A percentile compares a stretch with the other conserved stretches of the same genome.
Evolutionary conservation across 495 filamentous ascomycete genomes (phyloP).

Genomic region (Penicillium subrubescens): DNA sequence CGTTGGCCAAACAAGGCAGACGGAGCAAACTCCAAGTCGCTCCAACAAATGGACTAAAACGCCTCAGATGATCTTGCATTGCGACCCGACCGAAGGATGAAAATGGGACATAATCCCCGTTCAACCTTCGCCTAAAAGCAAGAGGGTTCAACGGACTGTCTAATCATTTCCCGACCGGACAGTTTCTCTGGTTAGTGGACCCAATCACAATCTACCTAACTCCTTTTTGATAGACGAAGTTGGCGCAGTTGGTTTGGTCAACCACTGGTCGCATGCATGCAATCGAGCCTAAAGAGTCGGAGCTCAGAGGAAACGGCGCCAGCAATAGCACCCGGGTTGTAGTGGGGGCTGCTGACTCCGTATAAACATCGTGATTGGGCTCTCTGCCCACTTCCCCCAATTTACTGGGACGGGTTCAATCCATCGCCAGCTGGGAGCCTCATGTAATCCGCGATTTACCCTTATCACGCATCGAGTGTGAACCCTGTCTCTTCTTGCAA

Average conservation of each 20-base stretch:
- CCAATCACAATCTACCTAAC: background rate
- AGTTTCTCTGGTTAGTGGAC: background rate
- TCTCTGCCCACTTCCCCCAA: background rate
- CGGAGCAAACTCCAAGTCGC: background rate
- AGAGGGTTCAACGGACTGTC: background rate
- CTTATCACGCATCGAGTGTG: too few species aligned
- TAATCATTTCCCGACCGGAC: background rate
- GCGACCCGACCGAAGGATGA: background rate
- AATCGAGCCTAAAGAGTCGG: background rate
- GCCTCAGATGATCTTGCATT: background rate
- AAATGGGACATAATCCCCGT: background rate
- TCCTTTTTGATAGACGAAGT: background rate
- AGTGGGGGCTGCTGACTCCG: background rate
- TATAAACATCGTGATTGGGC: background rate
- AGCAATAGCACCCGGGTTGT: background rate
- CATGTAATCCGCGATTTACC: too few species aligned
- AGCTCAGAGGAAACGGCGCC: background rate
- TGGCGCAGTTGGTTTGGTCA: background rate
- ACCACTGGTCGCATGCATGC: background rate
- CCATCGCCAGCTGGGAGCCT: background rate
- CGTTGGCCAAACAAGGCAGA: background rate
- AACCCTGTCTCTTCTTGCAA: too few species aligned
- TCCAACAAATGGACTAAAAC: background rate
- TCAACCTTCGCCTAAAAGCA: background rate
- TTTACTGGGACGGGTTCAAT: background rate